phyloP scores from a whole-genome alignment of 2,329 filamentous ascomycete genomes.

The Claviceps capensis region DNA sequence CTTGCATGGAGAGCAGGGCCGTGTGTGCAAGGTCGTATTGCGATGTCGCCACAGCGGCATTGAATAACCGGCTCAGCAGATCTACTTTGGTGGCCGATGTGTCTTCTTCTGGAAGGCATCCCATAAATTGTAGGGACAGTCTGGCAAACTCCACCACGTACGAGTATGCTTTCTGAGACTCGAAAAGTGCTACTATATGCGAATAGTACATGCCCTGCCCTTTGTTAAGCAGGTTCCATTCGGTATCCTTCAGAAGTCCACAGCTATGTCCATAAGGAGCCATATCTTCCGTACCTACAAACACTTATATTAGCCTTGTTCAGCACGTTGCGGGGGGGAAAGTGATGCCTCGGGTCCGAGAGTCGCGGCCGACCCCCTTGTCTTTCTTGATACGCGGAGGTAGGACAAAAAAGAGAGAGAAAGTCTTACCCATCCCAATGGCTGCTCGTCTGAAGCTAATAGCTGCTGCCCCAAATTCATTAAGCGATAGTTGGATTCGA shows the following conservation, averaged over 20 bases:
- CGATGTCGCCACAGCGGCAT: constrained; percentile 62
- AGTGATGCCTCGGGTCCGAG: not conserved
- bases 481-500: constrained; percentile 59
- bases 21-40: constrained; percentile 75
- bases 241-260: constrained; percentile 60
- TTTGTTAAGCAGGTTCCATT: constrained; percentile 54
- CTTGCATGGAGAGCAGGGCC: constrained; percentile 58
- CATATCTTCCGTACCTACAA: constrained; percentile 30
- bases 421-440: constrained; percentile 60
- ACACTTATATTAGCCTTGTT: not conserved
- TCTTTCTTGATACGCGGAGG: not conserved
- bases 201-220: constrained; percentile 76
- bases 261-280: constrained; percentile 40
- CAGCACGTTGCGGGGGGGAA: not conserved
- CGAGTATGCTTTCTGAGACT: constrained; percentile 61
- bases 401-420: not conserved
- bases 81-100: constrained; percentile 43
- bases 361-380: too few relatives aligned
- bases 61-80: constrained; percentile 73
- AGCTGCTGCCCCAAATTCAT: constrained; percentile 60
- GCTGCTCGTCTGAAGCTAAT: constrained; percentile 71
- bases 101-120: constrained; percentile 11
- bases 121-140: constrained; percentile 53
- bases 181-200: constrained; percentile 73
- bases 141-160: constrained; percentile 75